Percentiles rank a stretch among this genome's conserved stretches.
Conservation (phyloP, 75 land plant genomes). For the Chamaecyparis obtusa region DNA sequence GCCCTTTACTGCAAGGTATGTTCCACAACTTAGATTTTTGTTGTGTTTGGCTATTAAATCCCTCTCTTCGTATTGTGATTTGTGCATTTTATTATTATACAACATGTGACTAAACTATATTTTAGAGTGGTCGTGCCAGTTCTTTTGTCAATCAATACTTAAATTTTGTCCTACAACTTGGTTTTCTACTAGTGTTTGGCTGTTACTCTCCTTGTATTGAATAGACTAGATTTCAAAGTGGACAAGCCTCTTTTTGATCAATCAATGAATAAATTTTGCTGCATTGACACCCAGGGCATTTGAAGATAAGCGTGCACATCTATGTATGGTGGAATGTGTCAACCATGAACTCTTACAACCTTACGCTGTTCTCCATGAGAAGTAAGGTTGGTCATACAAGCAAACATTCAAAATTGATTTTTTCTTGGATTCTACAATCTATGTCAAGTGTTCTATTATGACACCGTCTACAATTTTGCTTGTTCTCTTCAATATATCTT, state of each 20-base stretch:
- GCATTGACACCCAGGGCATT: constrained; percentile 51
- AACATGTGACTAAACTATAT: not conserved
- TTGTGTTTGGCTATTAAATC: not conserved
- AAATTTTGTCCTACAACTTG: not conserved
- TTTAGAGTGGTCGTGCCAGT: not conserved
- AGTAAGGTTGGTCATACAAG: constrained; percentile 53
- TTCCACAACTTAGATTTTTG: not conserved
- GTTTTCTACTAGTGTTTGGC: not conserved
- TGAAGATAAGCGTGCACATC: constrained; percentile 94
- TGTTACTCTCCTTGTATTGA: not conserved
- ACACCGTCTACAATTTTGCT: not conserved
- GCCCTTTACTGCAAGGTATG: constrained; percentile 96
- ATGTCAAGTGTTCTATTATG: not conserved
- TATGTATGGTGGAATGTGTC: constrained; percentile 96
- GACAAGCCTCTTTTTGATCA: not conserved
- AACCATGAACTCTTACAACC: constrained; percentile 96
- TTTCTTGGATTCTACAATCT: not conserved
- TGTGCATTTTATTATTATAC: not conserved
- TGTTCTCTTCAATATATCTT: not conserved
- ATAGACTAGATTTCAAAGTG: not conserved
- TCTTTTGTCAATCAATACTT: no score
- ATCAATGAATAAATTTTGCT: not conserved
- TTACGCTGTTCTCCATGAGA: constrained; percentile 99
- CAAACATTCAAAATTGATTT: not conserved
- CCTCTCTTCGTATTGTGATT: not conserved